Conservation (phyloP, 805 yeast species). For the Debaryomyces hansenii region DNA sequence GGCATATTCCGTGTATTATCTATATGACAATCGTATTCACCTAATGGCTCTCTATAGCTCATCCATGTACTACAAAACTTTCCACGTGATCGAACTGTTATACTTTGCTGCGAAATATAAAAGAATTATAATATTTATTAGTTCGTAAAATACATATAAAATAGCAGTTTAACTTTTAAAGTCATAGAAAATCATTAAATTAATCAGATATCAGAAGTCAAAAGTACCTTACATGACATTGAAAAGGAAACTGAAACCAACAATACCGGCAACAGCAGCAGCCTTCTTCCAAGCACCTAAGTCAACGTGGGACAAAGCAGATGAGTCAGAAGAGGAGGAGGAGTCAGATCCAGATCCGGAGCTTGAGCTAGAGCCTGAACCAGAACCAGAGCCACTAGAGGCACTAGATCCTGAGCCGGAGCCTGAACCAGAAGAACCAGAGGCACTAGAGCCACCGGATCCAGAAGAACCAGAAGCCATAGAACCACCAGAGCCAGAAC, state of each 20-base stretch:
- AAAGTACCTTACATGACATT: conserved; percentile 18
- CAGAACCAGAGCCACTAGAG: conserved; percentile 9
- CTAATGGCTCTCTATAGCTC: no score
- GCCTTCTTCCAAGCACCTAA: conserved; percentile 37
- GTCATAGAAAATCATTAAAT: not conserved
- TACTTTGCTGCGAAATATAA: no score
- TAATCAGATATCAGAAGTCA: not conserved
- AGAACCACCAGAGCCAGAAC: conserved; percentile 11
- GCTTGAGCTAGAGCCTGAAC: conserved; percentile 12
- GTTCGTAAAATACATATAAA: not conserved
- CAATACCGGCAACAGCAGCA: conserved; percentile 33
- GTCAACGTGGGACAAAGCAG: conserved; percentile 17
- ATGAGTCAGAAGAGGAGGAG: conserved; percentile 11
- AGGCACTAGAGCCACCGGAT: conserved; percentile 10
- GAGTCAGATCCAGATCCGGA: conserved; percentile 8
- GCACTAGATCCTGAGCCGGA: conserved; percentile 5
- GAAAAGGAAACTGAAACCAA: conserved; percentile 35
- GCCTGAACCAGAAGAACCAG: conserved; percentile 6
- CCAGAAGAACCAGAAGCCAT: conserved; percentile 1
- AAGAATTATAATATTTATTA: not conserved
- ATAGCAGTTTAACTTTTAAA: not conserved
- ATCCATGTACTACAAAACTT: no score
- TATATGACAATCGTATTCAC: no score
- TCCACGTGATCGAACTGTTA: no score
- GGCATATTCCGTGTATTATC: not conserved